These are phyloP conservation scores for Suillus decipiens DNA, from an alignment of 768 basidiomycete species.

Conservation along the genomic window DNA sequence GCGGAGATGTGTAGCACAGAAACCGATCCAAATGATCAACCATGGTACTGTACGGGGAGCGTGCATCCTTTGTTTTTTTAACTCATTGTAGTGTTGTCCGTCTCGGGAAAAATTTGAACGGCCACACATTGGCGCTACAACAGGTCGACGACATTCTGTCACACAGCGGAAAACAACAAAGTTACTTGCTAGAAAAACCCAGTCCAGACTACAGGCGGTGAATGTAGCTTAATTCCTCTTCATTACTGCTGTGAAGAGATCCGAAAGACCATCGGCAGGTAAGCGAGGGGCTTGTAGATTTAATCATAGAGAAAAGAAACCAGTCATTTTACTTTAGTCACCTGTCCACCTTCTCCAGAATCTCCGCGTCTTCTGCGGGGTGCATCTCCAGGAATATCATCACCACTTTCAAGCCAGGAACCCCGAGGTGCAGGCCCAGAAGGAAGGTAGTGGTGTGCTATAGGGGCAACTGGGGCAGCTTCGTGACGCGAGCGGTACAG, in stretches of 20 bases:
- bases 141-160: too few relatives aligned
- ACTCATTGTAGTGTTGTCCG: too few relatives aligned
- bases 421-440: constrained; percentile 52
- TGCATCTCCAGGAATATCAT: constrained; percentile 40
- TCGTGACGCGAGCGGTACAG: constrained; percentile 73
- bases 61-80: not conserved
- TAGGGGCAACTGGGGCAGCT: constrained; percentile 40
- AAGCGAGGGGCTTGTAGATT: constrained; percentile 19
- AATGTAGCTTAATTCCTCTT: too few relatives aligned
- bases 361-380: constrained; percentile 51
- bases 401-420: constrained; percentile 35
- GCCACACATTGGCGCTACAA: too few relatives aligned
- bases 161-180: too few relatives aligned
- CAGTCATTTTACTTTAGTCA: constrained; percentile 54
- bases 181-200: too few relatives aligned
- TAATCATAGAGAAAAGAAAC: constrained; percentile 14
- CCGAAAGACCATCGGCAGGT: too few relatives aligned
- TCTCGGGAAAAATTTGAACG: too few relatives aligned
- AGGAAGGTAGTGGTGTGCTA: constrained; percentile 50
- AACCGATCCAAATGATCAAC: not conserved
- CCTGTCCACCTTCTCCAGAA: constrained; percentile 46
- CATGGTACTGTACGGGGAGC: not conserved
- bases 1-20: not conserved
- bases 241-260: too few relatives aligned
- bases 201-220: too few relatives aligned